A percentile compares a stretch with the other conserved stretches of the same genome.
These are phyloP conservation scores for Ajuga reptans DNA, from an alignment of 305 asterid genomes.

Conservation along the genomic window DNA sequence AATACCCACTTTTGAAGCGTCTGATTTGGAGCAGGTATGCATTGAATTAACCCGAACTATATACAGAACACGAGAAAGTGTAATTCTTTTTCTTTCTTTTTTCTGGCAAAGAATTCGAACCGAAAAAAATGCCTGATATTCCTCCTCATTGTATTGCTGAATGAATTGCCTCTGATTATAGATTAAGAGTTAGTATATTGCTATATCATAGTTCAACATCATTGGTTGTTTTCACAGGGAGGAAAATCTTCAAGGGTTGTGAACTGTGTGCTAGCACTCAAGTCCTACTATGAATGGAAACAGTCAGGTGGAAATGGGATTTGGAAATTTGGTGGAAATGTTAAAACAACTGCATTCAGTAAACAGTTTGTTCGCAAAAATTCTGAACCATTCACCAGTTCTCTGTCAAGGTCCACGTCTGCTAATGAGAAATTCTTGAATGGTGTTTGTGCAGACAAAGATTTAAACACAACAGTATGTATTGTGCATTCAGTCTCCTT, in stretches of 20 bases:
- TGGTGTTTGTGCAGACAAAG: slow-evolving; percentile 32
- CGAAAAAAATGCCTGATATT: neutral
- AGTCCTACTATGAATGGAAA: slow-evolving; percentile 80
- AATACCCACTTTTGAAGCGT: slow-evolving; percentile 86
- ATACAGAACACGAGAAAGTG: neutral
- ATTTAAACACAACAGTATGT: slow-evolving; percentile 44
- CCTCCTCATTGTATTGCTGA: neutral
- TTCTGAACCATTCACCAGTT: slow-evolving; percentile 64
- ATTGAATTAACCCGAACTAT: neutral
- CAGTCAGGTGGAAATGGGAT: slow-evolving; percentile 71
- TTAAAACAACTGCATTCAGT: slow-evolving; percentile 46
- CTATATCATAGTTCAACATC: slow-evolving; percentile 3
- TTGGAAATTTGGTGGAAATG: slow-evolving; percentile 91
- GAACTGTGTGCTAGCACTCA: slow-evolving; percentile 79
- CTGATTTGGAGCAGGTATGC: slow-evolving; percentile 88
- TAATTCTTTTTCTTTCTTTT: too few species aligned
- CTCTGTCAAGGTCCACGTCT: slow-evolving; percentile 47
- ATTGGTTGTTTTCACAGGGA: slow-evolving; percentile 47
- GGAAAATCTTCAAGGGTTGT: slow-evolving; percentile 90
- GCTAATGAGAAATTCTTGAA: slow-evolving; percentile 43
- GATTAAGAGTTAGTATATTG: neutral
- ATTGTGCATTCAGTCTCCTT: neutral
- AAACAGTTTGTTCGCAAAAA: slow-evolving; percentile 75
- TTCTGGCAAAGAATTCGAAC: too few species aligned
- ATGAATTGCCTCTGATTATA: neutral